Percentiles rank a stretch among this genome's conserved stretches.
These are phyloP conservation scores for Coniophora puteana DNA, from an alignment of 1,284 basidiomycete genomes.

Conservation along the genomic window DNA sequence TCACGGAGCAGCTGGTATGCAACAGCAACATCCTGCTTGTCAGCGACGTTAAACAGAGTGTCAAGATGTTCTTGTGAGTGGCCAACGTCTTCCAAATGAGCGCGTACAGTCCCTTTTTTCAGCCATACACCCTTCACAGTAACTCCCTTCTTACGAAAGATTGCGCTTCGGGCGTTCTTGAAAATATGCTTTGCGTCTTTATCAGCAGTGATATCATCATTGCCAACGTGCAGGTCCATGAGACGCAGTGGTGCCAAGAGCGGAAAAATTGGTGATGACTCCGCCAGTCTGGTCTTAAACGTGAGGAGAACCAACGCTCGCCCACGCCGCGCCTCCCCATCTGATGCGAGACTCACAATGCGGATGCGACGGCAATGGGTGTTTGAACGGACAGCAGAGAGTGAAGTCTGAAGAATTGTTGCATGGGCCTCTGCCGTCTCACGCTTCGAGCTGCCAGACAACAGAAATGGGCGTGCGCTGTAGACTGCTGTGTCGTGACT, in stretches of 20 bases:
- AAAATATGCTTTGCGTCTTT: slow-evolving; percentile 33
- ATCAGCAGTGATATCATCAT: slow-evolving; percentile 30
- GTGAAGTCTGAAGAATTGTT: slow-evolving; percentile 9
- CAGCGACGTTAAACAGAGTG: slow-evolving; percentile 7
- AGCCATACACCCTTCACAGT: slow-evolving; percentile 19
- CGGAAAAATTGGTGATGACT: slow-evolving; percentile 15
- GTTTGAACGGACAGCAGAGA: slow-evolving; percentile 14
- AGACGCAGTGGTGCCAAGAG: slow-evolving; percentile 20
- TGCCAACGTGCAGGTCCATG: slow-evolving; percentile 28
- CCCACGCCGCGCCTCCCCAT: slow-evolving; percentile 26
- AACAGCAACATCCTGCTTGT: slow-evolving; percentile 9
- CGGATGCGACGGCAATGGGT: slow-evolving; percentile 10
- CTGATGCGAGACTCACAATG: slow-evolving; percentile 24
- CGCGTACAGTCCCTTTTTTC: slow-evolving; percentile 18
- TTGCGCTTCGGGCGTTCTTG: slow-evolving; percentile 27
- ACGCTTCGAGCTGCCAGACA: slow-evolving; percentile 8
- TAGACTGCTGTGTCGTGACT: slow-evolving; percentile 18
- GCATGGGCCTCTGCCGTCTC: slow-evolving; percentile 5
- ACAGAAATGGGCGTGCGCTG: slow-evolving; percentile 9
- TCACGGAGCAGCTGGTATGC: slow-evolving; percentile 6
- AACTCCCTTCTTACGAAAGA: slow-evolving; percentile 23
- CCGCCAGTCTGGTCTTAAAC: neutral
- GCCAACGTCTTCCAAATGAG: slow-evolving; percentile 15
- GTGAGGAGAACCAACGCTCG: slow-evolving; percentile 1
- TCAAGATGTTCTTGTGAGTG: too few species aligned